A percentile compares a stretch with the other conserved stretches of the same genome.
These are phyloP conservation scores for Talinum fruticosum DNA, from an alignment of 148 eudicot genomes.

Conservation along the genomic window DNA sequence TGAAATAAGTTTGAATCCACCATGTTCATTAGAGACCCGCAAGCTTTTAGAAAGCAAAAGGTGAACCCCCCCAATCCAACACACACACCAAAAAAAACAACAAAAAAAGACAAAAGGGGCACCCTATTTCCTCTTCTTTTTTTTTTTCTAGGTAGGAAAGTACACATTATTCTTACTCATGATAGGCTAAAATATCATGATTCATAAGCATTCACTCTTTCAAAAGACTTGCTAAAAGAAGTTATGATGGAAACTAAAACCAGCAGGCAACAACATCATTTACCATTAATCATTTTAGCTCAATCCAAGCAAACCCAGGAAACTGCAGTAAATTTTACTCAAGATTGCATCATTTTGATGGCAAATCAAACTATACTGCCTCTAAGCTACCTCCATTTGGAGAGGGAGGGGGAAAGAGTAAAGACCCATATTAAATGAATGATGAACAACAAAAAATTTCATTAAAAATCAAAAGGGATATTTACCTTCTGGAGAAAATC, in stretches of 20 bases:
- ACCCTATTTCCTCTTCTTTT: too few relatives aligned
- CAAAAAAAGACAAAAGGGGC: background rate
- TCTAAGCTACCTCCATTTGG: background rate
- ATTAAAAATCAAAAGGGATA: background rate
- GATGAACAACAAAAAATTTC: background rate
- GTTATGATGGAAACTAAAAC: background rate
- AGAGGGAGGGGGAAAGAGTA: too few relatives aligned
- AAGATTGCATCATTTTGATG: background rate
- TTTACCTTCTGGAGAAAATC: background rate
- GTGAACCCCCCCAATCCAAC: background rate
- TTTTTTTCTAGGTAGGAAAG: background rate
- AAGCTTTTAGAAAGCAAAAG: slow-evolving; percentile 18
- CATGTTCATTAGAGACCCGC: background rate
- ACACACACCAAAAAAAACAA: background rate
- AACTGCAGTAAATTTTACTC: background rate
- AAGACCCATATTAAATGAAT: background rate
- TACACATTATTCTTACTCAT: background rate
- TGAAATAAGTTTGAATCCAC: slow-evolving; percentile 20
- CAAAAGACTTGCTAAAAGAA: too few relatives aligned
- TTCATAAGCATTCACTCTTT: background rate
- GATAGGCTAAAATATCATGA: background rate
- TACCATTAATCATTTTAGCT: background rate
- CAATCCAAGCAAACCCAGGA: background rate
- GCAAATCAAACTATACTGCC: background rate
- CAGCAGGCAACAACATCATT: background rate